Conservation (phyloP, 768 basidiomycete species). For the Agrocybe praecox region DNA sequence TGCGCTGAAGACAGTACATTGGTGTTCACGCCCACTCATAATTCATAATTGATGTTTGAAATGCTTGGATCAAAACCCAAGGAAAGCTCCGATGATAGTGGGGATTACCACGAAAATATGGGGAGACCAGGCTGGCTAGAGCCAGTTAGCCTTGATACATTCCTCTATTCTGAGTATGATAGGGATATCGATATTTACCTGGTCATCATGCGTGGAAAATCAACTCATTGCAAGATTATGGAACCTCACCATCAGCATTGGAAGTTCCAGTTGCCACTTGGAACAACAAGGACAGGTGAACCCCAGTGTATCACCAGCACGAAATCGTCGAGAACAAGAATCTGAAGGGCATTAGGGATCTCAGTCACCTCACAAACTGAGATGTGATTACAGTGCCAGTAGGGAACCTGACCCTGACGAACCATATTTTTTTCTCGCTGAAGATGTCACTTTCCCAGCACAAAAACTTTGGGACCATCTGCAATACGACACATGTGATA, state of each 20-base stretch:
- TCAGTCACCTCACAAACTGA: background rate
- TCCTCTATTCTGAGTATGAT: background rate
- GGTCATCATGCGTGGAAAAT: background rate
- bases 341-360: background rate
- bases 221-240: background rate
- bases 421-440: background rate
- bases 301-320: background rate
- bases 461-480: background rate
- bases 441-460: background rate
- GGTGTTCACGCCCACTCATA: no score
- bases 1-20: no score
- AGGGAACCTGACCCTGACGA: background rate
- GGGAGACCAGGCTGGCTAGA: conserved; percentile 1
- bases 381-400: background rate
- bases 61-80: no score
- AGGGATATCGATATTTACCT: background rate
- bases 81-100: no score
- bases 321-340: background rate
- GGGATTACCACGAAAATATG: no score
- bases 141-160: background rate
- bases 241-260: background rate
- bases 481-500: background rate
- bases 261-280: background rate
- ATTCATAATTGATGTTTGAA: no score
- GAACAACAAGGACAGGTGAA: background rate